Conservation (phyloP, 139 green algal genomes). For the Axilococcus clingmanii region DNA sequence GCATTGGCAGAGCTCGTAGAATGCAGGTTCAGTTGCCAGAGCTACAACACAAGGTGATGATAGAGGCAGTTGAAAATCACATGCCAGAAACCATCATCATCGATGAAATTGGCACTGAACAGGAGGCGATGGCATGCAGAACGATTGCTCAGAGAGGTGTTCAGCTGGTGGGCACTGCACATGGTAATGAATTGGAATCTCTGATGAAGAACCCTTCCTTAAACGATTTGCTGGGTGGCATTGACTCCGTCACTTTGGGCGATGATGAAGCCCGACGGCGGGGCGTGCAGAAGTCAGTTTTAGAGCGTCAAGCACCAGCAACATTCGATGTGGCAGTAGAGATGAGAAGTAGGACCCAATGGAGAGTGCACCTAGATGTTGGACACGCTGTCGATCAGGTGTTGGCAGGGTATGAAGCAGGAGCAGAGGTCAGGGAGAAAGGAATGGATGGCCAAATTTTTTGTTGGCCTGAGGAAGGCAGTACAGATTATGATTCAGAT, state of each 20-base stretch:
- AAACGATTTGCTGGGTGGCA: conserved; percentile 52
- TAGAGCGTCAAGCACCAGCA: conserved; percentile 3
- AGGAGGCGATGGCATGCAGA: conserved; percentile 49
- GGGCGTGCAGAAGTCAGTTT: conserved; percentile 8
- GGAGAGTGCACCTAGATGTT: conserved; percentile 10
- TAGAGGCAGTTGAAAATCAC: conserved; percentile 85
- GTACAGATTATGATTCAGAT: neutral
- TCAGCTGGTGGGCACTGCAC: conserved; percentile 70
- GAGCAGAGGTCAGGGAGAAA: neutral
- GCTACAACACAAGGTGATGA: conserved; percentile 54
- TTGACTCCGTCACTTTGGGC: conserved; percentile 52
- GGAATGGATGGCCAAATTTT: neutral
- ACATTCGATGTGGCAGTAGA: conserved; percentile 12
- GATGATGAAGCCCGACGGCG: conserved; percentile 44
- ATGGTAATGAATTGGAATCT: conserved; percentile 52
- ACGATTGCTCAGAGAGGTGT: conserved; percentile 75
- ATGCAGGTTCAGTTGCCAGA: conserved; percentile 45
- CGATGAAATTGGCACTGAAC: conserved; percentile 70
- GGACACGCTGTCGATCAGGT: conserved; percentile 4
- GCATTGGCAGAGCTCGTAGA: conserved; percentile 41
- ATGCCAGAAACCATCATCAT: conserved; percentile 71
- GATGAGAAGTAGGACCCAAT: conserved; percentile 3
- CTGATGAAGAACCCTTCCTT: conserved; percentile 78
- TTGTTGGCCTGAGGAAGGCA: neutral
- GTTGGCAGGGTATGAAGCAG: neutral